These are phyloP conservation scores for Selenicereus undatus DNA, from an alignment of 148 eudicot genomes.

Conservation along the genomic window DNA sequence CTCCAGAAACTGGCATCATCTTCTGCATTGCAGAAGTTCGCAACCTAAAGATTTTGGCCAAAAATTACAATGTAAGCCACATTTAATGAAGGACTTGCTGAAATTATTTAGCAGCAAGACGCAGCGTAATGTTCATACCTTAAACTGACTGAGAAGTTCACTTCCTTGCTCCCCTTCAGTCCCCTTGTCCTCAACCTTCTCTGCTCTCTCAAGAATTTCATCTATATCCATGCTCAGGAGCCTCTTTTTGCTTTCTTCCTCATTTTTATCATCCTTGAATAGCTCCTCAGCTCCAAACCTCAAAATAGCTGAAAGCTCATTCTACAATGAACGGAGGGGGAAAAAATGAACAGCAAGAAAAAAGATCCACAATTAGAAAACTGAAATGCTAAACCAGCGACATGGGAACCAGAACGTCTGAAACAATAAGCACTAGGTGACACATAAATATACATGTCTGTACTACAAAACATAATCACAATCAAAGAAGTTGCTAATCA, in stretches of 20 bases:
- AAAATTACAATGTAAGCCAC: background rate
- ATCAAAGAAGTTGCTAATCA: slow-evolving; percentile 18
- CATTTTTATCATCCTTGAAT: slow-evolving; percentile 91
- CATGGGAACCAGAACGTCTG: background rate
- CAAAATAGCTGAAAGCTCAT: slow-evolving; percentile 98
- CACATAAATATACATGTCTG: background rate
- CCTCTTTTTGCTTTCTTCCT: slow-evolving; percentile 95
- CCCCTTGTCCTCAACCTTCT: slow-evolving; percentile 87
- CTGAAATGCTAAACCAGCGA: background rate
- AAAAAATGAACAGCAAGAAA: slow-evolving; percentile 4
- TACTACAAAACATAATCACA: background rate
- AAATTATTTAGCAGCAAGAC: background rate
- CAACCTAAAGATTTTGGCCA: slow-evolving; percentile 58
- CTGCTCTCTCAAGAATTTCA: slow-evolving; percentile 99
- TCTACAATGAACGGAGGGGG: slow-evolving; percentile 40
- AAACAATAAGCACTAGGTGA: background rate
- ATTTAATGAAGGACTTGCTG: background rate
- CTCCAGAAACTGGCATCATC: slow-evolving; percentile 99
- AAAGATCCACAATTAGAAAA: background rate
- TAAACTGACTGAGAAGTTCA: slow-evolving; percentile 91
- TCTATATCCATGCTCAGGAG: slow-evolving; percentile 91
- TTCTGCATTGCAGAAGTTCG: slow-evolving; percentile 87
- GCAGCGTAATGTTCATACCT: slow-evolving; percentile 37
- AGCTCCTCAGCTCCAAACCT: slow-evolving; percentile 98
- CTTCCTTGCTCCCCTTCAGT: slow-evolving; percentile 60